phyloP scores from a whole-genome alignment of 495 filamentous ascomycete genomes.

The Aspergillus mulundensis region DNA sequence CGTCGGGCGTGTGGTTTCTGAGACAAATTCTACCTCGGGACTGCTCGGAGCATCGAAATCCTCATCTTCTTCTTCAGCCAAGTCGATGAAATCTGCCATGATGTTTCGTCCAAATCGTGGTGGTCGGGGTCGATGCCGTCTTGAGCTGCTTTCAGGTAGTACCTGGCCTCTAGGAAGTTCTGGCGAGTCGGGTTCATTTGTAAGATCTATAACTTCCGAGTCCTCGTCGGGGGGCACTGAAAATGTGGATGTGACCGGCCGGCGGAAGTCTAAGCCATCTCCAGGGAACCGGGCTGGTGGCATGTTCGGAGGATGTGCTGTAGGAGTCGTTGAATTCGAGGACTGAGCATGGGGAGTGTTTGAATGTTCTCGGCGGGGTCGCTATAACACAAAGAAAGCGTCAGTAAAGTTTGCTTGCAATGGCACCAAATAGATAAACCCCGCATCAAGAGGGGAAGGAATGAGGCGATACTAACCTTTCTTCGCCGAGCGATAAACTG shows the following conservation, averaged over 20 bases:
- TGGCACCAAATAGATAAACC: constrained; percentile 17
- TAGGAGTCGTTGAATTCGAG: constrained; percentile 1
- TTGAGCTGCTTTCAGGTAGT: constrained; percentile 6
- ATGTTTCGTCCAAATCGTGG: constrained; percentile 28
- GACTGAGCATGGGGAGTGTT: constrained; percentile 20
- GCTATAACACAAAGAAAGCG: constrained; percentile 21
- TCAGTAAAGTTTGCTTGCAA: neutral
- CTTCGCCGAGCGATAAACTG: constrained; percentile 39
- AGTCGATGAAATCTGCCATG: constrained; percentile 15
- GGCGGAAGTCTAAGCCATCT: constrained; percentile 49
- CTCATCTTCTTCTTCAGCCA: constrained; percentile 25
- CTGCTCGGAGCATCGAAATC: constrained; percentile 27
- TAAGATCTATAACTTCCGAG: constrained; percentile 52
- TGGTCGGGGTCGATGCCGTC: constrained; percentile 13
- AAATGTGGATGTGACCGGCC: constrained; percentile 39
- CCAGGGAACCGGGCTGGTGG: constrained; percentile 31
- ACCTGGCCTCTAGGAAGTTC: constrained; percentile 15
- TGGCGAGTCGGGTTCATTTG: constrained; percentile 44
- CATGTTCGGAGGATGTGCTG: neutral
- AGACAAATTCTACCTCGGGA: constrained; percentile 39
- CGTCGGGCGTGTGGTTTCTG: constrained; percentile 21
- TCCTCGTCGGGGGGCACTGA: constrained; percentile 18
- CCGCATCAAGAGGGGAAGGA: constrained; percentile 6
- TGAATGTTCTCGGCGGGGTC: constrained; percentile 39
- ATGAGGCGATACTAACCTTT: constrained; percentile 31